Evolutionary conservation across 768 basidiomycete species (phyloP).

Genomic region (Imleria badia): DNA sequence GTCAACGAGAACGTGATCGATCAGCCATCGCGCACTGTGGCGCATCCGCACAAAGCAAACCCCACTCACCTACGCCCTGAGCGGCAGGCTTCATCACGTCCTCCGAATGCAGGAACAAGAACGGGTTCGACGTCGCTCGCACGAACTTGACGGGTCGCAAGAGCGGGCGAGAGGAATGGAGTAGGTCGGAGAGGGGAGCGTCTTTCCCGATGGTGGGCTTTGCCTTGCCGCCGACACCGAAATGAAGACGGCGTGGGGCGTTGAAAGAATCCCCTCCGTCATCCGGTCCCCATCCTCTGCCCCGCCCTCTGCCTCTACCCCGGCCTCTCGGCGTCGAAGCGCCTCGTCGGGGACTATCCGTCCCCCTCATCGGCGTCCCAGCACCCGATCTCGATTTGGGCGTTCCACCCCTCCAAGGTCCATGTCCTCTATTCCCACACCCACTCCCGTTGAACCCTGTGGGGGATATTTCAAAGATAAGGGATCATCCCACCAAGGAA

Average conservation of each 20-base stretch:
- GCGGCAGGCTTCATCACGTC: constrained; percentile 58
- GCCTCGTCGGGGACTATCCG: constrained; percentile 12
- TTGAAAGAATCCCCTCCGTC: background rate
- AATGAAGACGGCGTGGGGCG: background rate
- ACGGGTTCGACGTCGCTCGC: constrained; percentile 49
- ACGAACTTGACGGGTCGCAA: constrained; percentile 73
- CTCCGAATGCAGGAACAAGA: constrained; percentile 55
- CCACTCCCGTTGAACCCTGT: background rate
- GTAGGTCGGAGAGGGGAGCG: constrained; percentile 53
- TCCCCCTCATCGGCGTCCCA: constrained; percentile 16
- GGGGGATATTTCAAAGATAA: constrained; percentile 2
- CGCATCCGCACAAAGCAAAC: background rate
- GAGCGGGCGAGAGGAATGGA: constrained; percentile 58
- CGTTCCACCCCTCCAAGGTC: constrained; percentile 5
- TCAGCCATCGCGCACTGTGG: background rate
- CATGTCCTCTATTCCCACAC: background rate
- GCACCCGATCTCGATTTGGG: constrained; percentile 11
- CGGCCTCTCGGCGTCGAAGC: constrained; percentile 14
- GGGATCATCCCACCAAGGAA: background rate
- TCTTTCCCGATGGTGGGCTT: constrained; percentile 23
- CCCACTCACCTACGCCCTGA: constrained; percentile 45
- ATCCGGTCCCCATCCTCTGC: background rate
- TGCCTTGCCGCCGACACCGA: constrained; percentile 2
- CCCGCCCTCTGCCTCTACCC: constrained; percentile 26
- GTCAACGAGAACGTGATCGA: background rate